Evolutionary conservation across 2,329 filamentous ascomycete species (phyloP), one percentile per base, ranked within the genome.

Genomic region (Epichloe coenophiala): DNA sequence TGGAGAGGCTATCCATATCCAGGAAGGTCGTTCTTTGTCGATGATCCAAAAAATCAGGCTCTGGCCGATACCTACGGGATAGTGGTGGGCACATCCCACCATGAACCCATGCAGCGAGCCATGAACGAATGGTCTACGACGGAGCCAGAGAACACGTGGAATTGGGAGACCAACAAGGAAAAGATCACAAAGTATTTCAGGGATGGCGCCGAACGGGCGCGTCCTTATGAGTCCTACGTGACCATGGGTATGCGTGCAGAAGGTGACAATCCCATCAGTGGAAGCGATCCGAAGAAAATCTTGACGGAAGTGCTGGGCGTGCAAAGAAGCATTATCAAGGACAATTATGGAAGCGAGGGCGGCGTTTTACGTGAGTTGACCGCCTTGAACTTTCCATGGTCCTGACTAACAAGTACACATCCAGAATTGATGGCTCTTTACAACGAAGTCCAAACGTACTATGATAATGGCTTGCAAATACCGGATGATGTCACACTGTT

Each of bases 381-480:
- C 3, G 23, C 3, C n/a, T 44, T 15, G 1, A 19, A 21, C 27
- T 15, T 43, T 41, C 12, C 9, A 31, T 9, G 11, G 15, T 4
- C 15, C 7, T 45, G 4, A 36, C 40, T 23, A 27, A 35, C 8
- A 37, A 6, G 5, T 21, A 9, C 8, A 9, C 35, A 48, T 54
- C 23, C 71, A 57, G 78, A 84, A 59, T 71, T 83, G 50, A 76
- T 80, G 69, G 80, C 79, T 11, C 61, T 84, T 35, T 85, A 84
- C 59, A 83, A 83, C 51, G 81, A 84, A 53, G 78, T 84, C 0
- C 76, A 79, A 56, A 73, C 73, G 11, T 80, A 83, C 54, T 83
- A 79, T 38, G 77, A 84, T 46, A 70, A 72, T 1, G 79, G 80
- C 0, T 70, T 83, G 54, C 62, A 70, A 1, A 74, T 82, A 0